Percentiles rank a stretch among this genome's conserved stretches.
Conservation (phyloP, 2,329 filamentous ascomycete species). For the Ceratocystis colombiana region DNA sequence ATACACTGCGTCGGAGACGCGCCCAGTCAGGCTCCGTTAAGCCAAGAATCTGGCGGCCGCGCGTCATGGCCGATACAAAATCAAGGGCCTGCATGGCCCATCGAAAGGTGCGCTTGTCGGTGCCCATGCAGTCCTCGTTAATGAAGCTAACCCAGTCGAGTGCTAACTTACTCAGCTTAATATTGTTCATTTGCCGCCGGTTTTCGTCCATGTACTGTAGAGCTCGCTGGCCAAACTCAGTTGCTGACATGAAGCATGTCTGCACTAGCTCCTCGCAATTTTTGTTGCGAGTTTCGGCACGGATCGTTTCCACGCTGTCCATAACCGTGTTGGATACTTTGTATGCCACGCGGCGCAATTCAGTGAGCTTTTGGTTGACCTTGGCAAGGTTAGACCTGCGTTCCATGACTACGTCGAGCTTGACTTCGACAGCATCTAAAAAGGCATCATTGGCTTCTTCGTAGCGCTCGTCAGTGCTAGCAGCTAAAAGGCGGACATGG, state of each 20-base stretch:
- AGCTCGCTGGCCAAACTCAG: slow-evolving; percentile 92
- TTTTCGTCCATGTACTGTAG: slow-evolving; percentile 94
- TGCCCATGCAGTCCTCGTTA: slow-evolving; percentile 89
- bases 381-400: slow-evolving; percentile 87
- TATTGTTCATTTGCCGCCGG: slow-evolving; percentile 89
- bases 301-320: slow-evolving; percentile 92
- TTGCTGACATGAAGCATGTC: slow-evolving; percentile 97
- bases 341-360: slow-evolving; percentile 91
- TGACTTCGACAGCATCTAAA: slow-evolving; percentile 65
- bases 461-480: slow-evolving; percentile 70
- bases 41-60: slow-evolving; percentile 83
- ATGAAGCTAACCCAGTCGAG: slow-evolving; percentile 98
- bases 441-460: slow-evolving; percentile 70
- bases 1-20: slow-evolving; percentile 73
- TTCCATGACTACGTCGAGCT: slow-evolving; percentile 81
- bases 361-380: slow-evolving; percentile 81
- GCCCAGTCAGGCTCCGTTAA: slow-evolving; percentile 83
- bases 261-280: slow-evolving; percentile 94
- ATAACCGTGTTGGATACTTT: slow-evolving; percentile 97
- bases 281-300: slow-evolving; percentile 70
- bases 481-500: slow-evolving; percentile 76
- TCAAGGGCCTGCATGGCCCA: slow-evolving; percentile 95
- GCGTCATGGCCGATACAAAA: slow-evolving; percentile 95
- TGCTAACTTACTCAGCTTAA: slow-evolving; percentile 84
- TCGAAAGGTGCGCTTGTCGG: slow-evolving; percentile 89